Percentiles rank a stretch among this genome's conserved stretches.
Conservation (phyloP, 768 basidiomycete genomes). For the Lentinula raphanica region DNA sequence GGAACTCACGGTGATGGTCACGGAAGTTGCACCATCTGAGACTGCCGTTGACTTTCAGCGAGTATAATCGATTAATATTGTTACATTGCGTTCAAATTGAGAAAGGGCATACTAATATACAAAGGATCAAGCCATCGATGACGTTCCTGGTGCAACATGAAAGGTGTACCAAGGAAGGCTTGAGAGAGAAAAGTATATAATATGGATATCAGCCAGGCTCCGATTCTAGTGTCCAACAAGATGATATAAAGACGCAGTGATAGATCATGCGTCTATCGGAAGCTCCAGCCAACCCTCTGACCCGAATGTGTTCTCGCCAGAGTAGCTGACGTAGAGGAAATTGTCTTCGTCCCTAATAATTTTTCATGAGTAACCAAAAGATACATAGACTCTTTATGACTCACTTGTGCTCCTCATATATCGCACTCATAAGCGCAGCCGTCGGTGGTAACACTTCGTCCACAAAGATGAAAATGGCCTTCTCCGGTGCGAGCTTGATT, state of each 20-base stretch:
- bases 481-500: conserved; percentile 99
- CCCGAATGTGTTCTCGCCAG: conserved; percentile 96
- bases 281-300: conserved; percentile 44
- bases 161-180: conserved; percentile 12
- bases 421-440: conserved; percentile 95
- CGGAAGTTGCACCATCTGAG: too few relatives aligned
- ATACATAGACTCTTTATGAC: conserved; percentile 24
- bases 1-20: too few relatives aligned
- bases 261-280: conserved; percentile 37
- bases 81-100: conserved; percentile 14
- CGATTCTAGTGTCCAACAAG: conserved; percentile 15
- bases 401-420: conserved; percentile 99
- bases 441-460: conserved; percentile 98
- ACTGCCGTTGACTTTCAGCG: too few relatives aligned
- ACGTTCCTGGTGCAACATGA: conserved; percentile 7
- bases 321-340: conserved; percentile 98
- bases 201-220: conserved; percentile 4
- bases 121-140: conserved; percentile 13
- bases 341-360: conserved; percentile 89
- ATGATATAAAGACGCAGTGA: conserved; percentile 14
- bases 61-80: not conserved
- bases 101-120: conserved; percentile 21
- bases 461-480: conserved; percentile 99
- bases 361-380: conserved; percentile 20
- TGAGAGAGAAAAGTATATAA: conserved; percentile 11